phyloP scores from a whole-genome alignment of 169 alveolate species.

The Plasmodium adleri region DNA sequence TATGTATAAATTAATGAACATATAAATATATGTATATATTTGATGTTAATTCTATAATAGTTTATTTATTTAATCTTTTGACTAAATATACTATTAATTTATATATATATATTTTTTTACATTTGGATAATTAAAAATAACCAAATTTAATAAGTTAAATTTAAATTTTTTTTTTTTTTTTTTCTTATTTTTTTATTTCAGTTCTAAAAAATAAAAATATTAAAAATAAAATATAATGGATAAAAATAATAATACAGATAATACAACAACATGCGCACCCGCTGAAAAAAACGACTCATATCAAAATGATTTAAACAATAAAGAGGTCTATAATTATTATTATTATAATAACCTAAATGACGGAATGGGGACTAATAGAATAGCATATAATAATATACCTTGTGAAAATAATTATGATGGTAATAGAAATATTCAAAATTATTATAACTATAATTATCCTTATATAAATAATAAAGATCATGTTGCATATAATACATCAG shows the following conservation, averaged over 20 bases:
- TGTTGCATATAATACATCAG: constrained; percentile 11
- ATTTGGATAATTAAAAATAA: no score
- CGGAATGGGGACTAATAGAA: constrained; percentile 4
- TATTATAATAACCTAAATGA: constrained; percentile 35
- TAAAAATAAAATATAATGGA: background rate
- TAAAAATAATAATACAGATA: constrained; percentile 19
- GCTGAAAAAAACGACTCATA: constrained; percentile 5
- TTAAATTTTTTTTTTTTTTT: background rate
- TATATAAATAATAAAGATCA: constrained; percentile 5
- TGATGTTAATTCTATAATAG: no score
- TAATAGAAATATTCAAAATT: constrained; percentile 18
- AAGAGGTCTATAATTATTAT: constrained; percentile 46
- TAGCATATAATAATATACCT: constrained; percentile 16
- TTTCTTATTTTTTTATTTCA: constrained; percentile 23
- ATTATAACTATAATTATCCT: constrained; percentile 11
- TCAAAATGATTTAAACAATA: constrained; percentile 41
- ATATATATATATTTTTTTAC: no score
- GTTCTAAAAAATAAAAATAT: constrained; percentile 26
- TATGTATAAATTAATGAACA: background rate
- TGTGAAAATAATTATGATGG: constrained; percentile 17
- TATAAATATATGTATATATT: background rate
- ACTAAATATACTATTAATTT: no score
- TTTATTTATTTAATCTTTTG: no score
- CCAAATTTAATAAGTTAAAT: no score
- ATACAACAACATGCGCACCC: constrained; percentile 15